A percentile compares a stretch with the other conserved stretches of the same genome.
These are phyloP conservation scores for Kregervanrija pseudodelftensis DNA, from an alignment of 805 yeast species.

Conservation along the genomic window DNA sequence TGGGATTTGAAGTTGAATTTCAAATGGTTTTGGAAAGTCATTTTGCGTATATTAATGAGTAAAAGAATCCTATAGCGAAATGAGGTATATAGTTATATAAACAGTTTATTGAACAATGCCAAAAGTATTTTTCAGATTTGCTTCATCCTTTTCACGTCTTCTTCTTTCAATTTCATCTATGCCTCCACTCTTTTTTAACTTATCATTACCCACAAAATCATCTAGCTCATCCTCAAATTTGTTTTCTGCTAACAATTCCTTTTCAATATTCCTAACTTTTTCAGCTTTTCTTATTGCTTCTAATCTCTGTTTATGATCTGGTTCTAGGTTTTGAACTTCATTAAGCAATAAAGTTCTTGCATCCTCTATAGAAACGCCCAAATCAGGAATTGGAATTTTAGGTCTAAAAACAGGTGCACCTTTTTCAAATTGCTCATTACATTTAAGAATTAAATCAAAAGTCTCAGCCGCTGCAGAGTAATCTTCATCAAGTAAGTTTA, in stretches of 20 bases:
- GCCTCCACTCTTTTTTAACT: constrained; percentile 80
- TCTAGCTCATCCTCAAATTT: constrained; percentile 83
- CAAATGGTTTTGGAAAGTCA: not conserved
- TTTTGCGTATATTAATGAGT: constrained; percentile 1
- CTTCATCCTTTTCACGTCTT: constrained; percentile 61
- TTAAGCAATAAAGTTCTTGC: constrained; percentile 70
- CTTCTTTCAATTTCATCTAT: constrained; percentile 75
- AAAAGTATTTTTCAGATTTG: constrained; percentile 52
- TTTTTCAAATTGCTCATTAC: constrained; percentile 71
- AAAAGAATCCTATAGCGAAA: constrained; percentile 3
- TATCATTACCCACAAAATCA: constrained; percentile 72
- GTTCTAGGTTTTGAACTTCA: constrained; percentile 72
- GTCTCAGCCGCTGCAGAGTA: constrained; percentile 75
- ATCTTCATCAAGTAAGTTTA: constrained; percentile 75
- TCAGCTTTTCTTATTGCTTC: constrained; percentile 91
- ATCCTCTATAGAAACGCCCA: constrained; percentile 52
- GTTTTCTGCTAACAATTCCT: constrained; percentile 44
- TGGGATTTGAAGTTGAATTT: not conserved
- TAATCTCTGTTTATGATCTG: constrained; percentile 77
- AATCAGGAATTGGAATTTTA: constrained; percentile 36
- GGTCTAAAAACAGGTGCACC: constrained; percentile 35
- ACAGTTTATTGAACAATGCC: constrained; percentile 12
- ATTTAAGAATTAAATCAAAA: constrained; percentile 69
- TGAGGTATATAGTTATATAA: not conserved
- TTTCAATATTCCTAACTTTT: constrained; percentile 65